A percentile compares a stretch with the other conserved stretches of the same genome.
These are phyloP conservation scores for Ceratocystis ficicola DNA, from an alignment of 2,329 filamentous ascomycete genomes.

Conservation along the genomic window DNA sequence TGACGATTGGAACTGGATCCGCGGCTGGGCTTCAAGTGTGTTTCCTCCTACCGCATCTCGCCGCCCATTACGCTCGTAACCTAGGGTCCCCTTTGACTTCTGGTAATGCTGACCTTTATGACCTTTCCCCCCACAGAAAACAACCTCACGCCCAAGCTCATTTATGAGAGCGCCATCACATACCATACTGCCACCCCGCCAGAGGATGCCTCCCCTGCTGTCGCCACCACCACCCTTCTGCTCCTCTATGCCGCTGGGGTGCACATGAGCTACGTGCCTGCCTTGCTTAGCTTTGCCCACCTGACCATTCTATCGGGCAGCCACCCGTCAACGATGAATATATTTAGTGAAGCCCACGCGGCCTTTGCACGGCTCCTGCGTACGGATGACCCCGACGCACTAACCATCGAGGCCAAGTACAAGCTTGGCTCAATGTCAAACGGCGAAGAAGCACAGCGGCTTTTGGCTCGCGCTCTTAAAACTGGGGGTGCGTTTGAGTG, in stretches of 20 bases:
- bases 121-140: neutral
- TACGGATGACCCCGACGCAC: conserved; percentile 29
- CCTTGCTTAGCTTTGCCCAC: conserved; percentile 15
- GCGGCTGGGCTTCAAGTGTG: conserved; percentile 14
- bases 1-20: conserved; percentile 16
- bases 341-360: conserved; percentile 6
- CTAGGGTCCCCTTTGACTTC: neutral
- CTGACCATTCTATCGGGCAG: conserved; percentile 25
- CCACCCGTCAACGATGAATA: conserved; percentile 25
- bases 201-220: conserved; percentile 12
- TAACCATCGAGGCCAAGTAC: conserved; percentile 28
- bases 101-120: neutral
- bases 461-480: conserved; percentile 16
- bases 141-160: neutral
- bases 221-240: conserved; percentile 25
- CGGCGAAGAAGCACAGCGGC: conserved; percentile 14
- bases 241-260: conserved; percentile 29
- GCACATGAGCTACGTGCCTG: conserved; percentile 22
- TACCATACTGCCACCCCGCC: neutral
- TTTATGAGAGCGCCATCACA: conserved; percentile 18
- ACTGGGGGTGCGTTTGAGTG: conserved; percentile 21
- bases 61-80: neutral
- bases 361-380: neutral
- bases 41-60: neutral
- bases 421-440: neutral